Base-by-base conservation (phyloP, 2,329 filamentous ascomycete genomes). In the Chaetothyriales sp. region DNA sequence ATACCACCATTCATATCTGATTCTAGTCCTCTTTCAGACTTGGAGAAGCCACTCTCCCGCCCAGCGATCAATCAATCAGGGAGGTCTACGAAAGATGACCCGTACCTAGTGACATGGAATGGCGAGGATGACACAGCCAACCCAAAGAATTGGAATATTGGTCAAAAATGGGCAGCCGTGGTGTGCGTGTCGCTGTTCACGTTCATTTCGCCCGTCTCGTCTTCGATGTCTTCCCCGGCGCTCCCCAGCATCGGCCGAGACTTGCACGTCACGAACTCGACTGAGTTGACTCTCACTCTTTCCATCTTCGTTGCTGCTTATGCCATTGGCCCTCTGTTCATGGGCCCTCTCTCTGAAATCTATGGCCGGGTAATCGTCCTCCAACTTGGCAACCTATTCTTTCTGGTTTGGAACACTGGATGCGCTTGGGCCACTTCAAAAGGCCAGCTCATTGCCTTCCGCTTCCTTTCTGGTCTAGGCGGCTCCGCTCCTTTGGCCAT, bases 141-240 rank as follows among this genome's bases (percentile, higher is more conserved):
- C 48, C 70, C 71, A 1, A 68, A 69, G 51, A 80, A 81, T 64
- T 84, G 80, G 79, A 54, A 69, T 0, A 66, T 65, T 28, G 66
- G 64, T 29, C 75, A 71, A 61, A 82, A 81, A 64, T 83, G 79
- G 80, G 65, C 67, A 1, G 73, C 73, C 18, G 74, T 77, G 1
- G 66, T 78, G 43, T 69, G 78, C 50, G 69, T 81, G 28, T 74
- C 78, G 0, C 67, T 70, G 48, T 81, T 81, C 62, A 80, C 78
- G 1, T 73, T 82, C 57, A 77, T 83, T 54, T 80, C 78, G 2
- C 80, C 81, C 0, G 77, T 84, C 22, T 78, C 80, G 1, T 80
- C 77, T 4, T 77, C 77, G 37, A 82, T 83, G 74, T 63, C 77
- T 2, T 71, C 75, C 0, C 76, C 76, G 0, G 74, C 71, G 0